A percentile compares a stretch with the other conserved stretches of the same genome.
These are phyloP conservation scores for Tricharina praecox DNA, from an alignment of 495 filamentous ascomycete genomes.

Conservation along the genomic window DNA sequence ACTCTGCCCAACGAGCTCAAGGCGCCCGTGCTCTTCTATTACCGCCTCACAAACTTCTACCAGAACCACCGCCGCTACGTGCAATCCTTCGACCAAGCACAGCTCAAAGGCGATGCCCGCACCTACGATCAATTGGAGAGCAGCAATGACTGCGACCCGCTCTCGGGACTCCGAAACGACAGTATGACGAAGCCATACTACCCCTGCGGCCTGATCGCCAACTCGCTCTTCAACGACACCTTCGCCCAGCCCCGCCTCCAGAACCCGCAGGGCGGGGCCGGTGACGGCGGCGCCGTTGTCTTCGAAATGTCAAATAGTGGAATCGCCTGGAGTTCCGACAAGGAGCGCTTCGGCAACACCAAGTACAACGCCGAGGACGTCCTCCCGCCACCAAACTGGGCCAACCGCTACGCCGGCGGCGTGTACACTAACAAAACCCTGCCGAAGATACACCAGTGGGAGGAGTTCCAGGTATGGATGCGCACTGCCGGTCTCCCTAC, in stretches of 20 bases:
- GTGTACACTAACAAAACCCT: slow-evolving; percentile 43
- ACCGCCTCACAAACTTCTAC: slow-evolving; percentile 94
- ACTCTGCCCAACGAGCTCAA: slow-evolving; percentile 57
- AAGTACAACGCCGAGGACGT: slow-evolving; percentile 47
- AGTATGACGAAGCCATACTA: slow-evolving; percentile 54
- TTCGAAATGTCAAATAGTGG: slow-evolving; percentile 48
- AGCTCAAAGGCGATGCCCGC: slow-evolving; percentile 59
- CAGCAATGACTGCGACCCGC: slow-evolving; percentile 52
- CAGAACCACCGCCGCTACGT: slow-evolving; percentile 98
- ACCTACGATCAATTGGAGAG: slow-evolving; percentile 41
- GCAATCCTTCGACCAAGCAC: slow-evolving; percentile 63
- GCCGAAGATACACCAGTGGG: slow-evolving; percentile 49
- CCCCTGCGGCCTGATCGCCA: slow-evolving; percentile 89
- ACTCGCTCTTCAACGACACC: slow-evolving; percentile 95
- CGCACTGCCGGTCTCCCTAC: slow-evolving; percentile 85
- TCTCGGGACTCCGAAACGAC: slow-evolving; percentile 39
- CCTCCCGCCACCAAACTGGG: slow-evolving; percentile 78
- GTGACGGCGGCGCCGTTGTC: slow-evolving; percentile 28
- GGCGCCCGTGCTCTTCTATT: slow-evolving; percentile 77
- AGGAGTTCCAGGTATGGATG: slow-evolving; percentile 97
- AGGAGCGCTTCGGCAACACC: slow-evolving; percentile 54
- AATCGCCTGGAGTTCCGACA: slow-evolving; percentile 76
- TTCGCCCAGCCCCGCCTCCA: slow-evolving; percentile 42
- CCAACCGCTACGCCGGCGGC: slow-evolving; percentile 40
- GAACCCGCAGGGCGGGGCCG: background rate